These are phyloP conservation scores for Elaeis oleifera DNA, from an alignment of 202 grass and related monocot species.

Conservation along the genomic window DNA sequence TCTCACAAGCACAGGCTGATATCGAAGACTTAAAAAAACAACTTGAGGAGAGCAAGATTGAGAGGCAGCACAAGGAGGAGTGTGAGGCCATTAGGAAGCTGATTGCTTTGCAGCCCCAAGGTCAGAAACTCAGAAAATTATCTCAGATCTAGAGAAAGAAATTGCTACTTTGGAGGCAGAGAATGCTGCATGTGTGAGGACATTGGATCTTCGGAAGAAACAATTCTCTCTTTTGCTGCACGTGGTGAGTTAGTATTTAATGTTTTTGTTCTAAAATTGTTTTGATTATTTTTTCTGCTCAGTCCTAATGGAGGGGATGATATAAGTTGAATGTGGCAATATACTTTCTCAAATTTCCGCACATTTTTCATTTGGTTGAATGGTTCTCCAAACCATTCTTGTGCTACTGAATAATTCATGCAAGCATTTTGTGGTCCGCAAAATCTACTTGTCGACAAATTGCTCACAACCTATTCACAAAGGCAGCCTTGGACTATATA, in stretches of 20 bases:
- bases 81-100: conserved; percentile 79
- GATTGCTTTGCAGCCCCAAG: conserved; percentile 67
- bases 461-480: too few relatives aligned
- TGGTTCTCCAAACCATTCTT: too few relatives aligned
- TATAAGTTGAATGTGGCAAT: too few relatives aligned
- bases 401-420: too few relatives aligned
- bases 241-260: conserved; percentile 49
- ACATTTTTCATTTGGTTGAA: too few relatives aligned
- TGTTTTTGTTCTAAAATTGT: neutral
- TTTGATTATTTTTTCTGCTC: neutral
- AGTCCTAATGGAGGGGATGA: too few relatives aligned
- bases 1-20: conserved; percentile 81
- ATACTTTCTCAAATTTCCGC: too few relatives aligned
- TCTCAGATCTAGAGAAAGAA: conserved; percentile 68
- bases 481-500: too few relatives aligned
- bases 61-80: conserved; percentile 94
- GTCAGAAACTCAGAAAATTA: conserved; percentile 66
- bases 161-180: conserved; percentile 73
- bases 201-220: conserved; percentile 79
- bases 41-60: conserved; percentile 78
- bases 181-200: conserved; percentile 49
- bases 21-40: conserved; percentile 89
- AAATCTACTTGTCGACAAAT: too few relatives aligned
- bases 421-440: too few relatives aligned
- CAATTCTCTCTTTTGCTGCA: conserved; percentile 92